Conservation (phyloP, 495 filamentous ascomycete species). For the Hypoxylon lenormandii region DNA sequence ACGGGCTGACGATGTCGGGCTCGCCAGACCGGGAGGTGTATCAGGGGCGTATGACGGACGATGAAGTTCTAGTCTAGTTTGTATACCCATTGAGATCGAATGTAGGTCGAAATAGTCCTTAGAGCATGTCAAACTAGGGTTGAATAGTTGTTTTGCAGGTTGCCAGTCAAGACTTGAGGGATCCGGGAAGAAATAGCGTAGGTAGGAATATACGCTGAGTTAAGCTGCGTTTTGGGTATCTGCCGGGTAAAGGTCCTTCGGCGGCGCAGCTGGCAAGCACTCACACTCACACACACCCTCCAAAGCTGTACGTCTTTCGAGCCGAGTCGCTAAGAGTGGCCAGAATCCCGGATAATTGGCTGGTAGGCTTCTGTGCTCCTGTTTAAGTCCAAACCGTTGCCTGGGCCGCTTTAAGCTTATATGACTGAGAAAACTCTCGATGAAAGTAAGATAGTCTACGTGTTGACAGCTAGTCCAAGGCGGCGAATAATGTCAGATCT, state of each 20-base stretch:
- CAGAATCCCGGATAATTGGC: constrained; percentile 46
- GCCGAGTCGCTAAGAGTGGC: constrained; percentile 43
- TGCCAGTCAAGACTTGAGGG: constrained; percentile 3
- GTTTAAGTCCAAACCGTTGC: constrained; percentile 29
- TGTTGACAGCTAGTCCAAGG: constrained; percentile 22
- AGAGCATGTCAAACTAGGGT: constrained; percentile 40
- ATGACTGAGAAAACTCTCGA: constrained; percentile 7
- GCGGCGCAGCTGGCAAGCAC: constrained; percentile 43
- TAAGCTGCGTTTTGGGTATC: constrained; percentile 39
- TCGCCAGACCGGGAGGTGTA: constrained; percentile 60
- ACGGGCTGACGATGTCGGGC: constrained; percentile 57
- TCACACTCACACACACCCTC: constrained; percentile 44
- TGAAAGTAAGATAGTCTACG: constrained; percentile 28
- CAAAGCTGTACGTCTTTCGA: constrained; percentile 38
- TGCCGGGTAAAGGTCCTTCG: constrained; percentile 44
- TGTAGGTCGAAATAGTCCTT: constrained; percentile 32
- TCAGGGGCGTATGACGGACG: constrained; percentile 57
- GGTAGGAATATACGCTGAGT: constrained; percentile 39
- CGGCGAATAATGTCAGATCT: constrained; percentile 43
- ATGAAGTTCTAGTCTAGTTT: constrained; percentile 59
- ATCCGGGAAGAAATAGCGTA: constrained; percentile 23
- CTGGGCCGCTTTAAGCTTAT: constrained; percentile 19
- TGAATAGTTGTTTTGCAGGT: constrained; percentile 10
- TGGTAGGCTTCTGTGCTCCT: constrained; percentile 23
- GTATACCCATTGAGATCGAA: constrained; percentile 64